Evolutionary conservation across 2,329 filamentous ascomycete genomes (phyloP).

Genomic region (Seiridium cupressi): DNA sequence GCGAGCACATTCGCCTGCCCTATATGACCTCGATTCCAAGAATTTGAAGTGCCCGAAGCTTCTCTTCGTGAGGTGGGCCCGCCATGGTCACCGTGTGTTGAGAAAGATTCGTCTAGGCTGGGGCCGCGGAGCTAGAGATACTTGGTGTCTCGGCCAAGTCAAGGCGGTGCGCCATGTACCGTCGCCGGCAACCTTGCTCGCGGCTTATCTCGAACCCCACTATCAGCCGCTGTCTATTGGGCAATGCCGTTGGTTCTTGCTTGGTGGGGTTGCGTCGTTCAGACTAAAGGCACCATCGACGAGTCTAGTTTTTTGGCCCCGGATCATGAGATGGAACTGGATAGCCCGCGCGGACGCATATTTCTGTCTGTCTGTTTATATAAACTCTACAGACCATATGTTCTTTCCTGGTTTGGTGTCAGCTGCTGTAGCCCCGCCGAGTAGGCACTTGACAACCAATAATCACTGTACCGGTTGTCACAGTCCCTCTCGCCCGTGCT

Average conservation of each 20-base stretch:
- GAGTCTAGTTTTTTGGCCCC: background rate
- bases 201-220: slow-evolving; percentile 8
- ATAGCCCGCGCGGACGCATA: background rate
- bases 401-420: background rate
- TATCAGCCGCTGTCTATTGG: background rate
- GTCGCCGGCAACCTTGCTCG: background rate
- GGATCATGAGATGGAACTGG: background rate
- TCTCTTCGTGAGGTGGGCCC: background rate
- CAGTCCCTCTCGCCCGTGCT: background rate
- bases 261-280: slow-evolving; percentile 1
- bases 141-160: background rate
- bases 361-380: background rate
- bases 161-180: background rate
- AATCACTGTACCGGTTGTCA: background rate
- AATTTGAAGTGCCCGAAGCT: background rate
- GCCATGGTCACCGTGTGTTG: background rate
- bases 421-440: background rate
- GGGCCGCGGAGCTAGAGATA: background rate
- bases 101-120: background rate
- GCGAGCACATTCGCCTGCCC: background rate
- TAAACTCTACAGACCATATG: background rate
- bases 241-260: background rate
- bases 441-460: too few species aligned
- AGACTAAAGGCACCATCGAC: background rate
- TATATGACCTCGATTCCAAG: background rate